These are phyloP conservation scores for Oropetium thomaeum DNA, from an alignment of 176 grass and related monocot genomes.

Conservation along the genomic window DNA sequence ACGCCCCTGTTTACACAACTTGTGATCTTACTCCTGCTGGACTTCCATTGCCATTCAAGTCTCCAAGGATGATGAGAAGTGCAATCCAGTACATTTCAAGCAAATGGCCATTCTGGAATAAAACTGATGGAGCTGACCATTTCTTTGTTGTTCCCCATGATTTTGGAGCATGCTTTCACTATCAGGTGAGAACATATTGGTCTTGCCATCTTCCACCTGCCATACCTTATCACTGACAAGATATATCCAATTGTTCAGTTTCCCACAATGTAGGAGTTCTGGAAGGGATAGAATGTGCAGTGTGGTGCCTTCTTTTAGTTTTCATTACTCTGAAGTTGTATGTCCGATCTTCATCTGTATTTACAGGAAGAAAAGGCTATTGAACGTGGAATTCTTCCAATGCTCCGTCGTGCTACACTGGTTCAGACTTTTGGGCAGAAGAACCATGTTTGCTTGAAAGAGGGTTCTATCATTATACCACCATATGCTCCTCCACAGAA, in stretches of 20 bases:
- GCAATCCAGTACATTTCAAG: slow-evolving; percentile 70
- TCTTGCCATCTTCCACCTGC: neutral
- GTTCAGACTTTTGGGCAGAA: slow-evolving; percentile 86
- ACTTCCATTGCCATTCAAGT: slow-evolving; percentile 85
- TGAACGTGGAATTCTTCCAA: slow-evolving; percentile 67
- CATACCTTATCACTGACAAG: neutral
- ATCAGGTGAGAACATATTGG: slow-evolving; percentile 55
- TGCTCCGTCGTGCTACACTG: slow-evolving; percentile 64
- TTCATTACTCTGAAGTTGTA: neutral
- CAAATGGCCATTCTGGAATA: slow-evolving; percentile 90
- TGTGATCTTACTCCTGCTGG: slow-evolving; percentile 88
- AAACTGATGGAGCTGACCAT: slow-evolving; percentile 79
- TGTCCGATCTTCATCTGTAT: neutral
- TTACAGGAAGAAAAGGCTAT: slow-evolving; percentile 76
- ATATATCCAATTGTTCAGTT: slow-evolving; percentile 15
- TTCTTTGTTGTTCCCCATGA: slow-evolving; percentile 87
- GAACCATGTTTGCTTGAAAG: slow-evolving; percentile 89
- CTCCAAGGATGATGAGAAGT: slow-evolving; percentile 87
- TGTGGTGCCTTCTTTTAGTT: neutral
- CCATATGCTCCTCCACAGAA: slow-evolving; percentile 89
- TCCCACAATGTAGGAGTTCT: neutral
- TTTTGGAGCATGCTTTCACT: slow-evolving; percentile 88
- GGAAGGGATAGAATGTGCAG: neutral
- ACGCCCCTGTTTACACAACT: slow-evolving; percentile 68
- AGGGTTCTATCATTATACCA: slow-evolving; percentile 81